Evolutionary conservation across 2,329 filamentous ascomycete species (phyloP), one percentile per base, ranked within the genome.

Genomic region (Colletotrichum spinosum): DNA sequence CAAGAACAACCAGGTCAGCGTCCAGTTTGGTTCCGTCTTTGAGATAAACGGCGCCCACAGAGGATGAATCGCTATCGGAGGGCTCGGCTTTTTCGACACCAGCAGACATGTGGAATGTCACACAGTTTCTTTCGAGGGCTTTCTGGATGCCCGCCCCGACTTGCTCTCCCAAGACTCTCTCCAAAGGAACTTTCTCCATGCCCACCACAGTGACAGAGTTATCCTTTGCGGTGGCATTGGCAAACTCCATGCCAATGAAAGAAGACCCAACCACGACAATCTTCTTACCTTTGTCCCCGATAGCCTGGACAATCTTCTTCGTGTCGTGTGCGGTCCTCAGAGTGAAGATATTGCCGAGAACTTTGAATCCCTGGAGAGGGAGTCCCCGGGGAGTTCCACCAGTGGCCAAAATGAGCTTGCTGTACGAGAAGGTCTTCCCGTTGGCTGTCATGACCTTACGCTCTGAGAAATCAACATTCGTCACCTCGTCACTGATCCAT

Each of bases 181-280:
- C 92, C 69, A 98, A 86, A 0, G 96, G 95, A 11, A 88, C 88
- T 65, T 88, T 88, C 74, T 97, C 94, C 91, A 94, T 95, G 42
- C 96, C 96, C 25, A 99, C 83, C 45, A 98, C 88, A 8, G 91
- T 91, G 13, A 99, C 94, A 8, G 90, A 81, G 76, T 99, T 97
- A 72, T 91, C 91, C 71, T 91, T 91, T 49, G 86, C 80, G 0
- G 91, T 90, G 0, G 97, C 90, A 69, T 94, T 96, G 67, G 92
- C 95, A n/a, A 97, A 88, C 78, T 99, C 96, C 92, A 99, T 97
- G 45, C 96, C 96, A 74, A 99, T 99, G 78, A 99, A 99, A 1
- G 93, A 97, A 65, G 92, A 95, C 45, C 96, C 96, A 58, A 99
- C 84, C 12, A 99, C 85, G 51, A 97, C 93, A 70, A 99, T 89